Percentiles rank a stretch among this genome's conserved stretches.
Evolutionary conservation across 2,329 filamentous ascomycete genomes (phyloP).

Genomic region (Fusarium chaquense): DNA sequence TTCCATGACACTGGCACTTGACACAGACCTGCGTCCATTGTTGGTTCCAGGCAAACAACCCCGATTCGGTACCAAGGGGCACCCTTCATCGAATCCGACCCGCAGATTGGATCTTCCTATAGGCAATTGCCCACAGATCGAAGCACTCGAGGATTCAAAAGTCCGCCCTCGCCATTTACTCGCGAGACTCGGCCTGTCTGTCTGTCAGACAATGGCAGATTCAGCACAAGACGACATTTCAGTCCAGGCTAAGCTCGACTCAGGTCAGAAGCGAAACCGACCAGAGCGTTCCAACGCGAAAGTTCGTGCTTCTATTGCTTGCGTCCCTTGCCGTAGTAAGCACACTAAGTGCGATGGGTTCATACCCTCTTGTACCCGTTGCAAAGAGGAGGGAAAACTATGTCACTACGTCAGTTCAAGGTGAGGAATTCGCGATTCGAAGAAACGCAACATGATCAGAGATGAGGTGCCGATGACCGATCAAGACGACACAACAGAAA

Average conservation of each 20-base stretch:
- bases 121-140: constrained; percentile 13
- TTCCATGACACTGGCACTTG: constrained; percentile 1
- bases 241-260: constrained; percentile 2
- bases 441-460: constrained; percentile 27
- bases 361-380: constrained; percentile 38
- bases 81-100: constrained; percentile 10
- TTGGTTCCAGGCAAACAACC: constrained; percentile 24
- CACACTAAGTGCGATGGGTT: constrained; percentile 42
- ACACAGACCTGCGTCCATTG: constrained; percentile 7
- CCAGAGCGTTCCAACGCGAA: constrained; percentile 26
- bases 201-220: constrained; percentile 30
- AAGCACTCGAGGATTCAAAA: neutral
- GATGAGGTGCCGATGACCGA: constrained; percentile 7
- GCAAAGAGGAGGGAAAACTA: constrained; percentile 22
- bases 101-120: neutral
- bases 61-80: constrained; percentile 9
- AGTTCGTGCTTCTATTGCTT: constrained; percentile 42
- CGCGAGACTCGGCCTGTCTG: neutral
- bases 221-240: constrained; percentile 14
- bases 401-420: constrained; percentile 41
- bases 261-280: constrained; percentile 24
- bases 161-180: constrained; percentile 2
- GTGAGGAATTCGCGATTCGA: constrained; percentile 36
- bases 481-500: constrained; percentile 15
- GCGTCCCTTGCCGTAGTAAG: constrained; percentile 39